Percentiles rank a stretch among this genome's conserved stretches.
phyloP scores from a whole-genome alignment of 176 grass and related monocot genomes.

The Olyra latifolia region DNA sequence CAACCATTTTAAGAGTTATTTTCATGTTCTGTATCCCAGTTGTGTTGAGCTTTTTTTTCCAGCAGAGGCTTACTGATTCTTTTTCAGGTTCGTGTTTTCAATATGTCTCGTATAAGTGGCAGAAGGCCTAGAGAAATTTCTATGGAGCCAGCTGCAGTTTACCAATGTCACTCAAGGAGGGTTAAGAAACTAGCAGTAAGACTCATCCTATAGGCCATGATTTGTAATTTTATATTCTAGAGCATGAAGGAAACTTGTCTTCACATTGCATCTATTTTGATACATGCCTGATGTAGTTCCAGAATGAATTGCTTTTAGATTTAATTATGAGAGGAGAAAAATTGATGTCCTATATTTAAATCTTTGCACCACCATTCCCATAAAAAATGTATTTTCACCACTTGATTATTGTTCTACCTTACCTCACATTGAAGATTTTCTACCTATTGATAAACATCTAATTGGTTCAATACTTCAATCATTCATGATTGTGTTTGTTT shows the following conservation, averaged over 20 bases:
- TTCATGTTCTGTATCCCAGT: not conserved
- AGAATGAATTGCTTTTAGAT: slow-evolving; percentile 11
- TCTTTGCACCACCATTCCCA: not conserved
- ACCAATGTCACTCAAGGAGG: slow-evolving; percentile 88
- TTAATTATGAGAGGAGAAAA: not conserved
- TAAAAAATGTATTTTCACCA: not conserved
- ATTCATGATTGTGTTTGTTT: slow-evolving; percentile 33
- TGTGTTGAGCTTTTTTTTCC: not conserved
- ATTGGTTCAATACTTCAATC: slow-evolving; percentile 22
- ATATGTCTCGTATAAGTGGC: slow-evolving; percentile 71
- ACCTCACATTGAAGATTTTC: not conserved
- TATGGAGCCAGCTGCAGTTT: slow-evolving; percentile 68
- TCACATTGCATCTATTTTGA: slow-evolving; percentile 26
- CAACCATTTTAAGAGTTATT: not conserved
- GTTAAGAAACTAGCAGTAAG: slow-evolving; percentile 98
- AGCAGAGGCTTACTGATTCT: slow-evolving; percentile 40
- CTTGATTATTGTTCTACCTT: slow-evolving; percentile 28
- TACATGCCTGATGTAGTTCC: not conserved
- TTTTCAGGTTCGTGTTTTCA: slow-evolving; percentile 90
- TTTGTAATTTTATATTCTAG: slow-evolving; percentile 29
- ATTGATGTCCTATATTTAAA: not conserved
- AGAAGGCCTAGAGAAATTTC: slow-evolving; percentile 67
- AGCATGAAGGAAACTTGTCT: not conserved
- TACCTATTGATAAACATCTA: not conserved
- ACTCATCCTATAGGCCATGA: slow-evolving; percentile 13